Conservation (phyloP, 2,329 filamentous ascomycete genomes). For the Xylariaceae sp. region DNA sequence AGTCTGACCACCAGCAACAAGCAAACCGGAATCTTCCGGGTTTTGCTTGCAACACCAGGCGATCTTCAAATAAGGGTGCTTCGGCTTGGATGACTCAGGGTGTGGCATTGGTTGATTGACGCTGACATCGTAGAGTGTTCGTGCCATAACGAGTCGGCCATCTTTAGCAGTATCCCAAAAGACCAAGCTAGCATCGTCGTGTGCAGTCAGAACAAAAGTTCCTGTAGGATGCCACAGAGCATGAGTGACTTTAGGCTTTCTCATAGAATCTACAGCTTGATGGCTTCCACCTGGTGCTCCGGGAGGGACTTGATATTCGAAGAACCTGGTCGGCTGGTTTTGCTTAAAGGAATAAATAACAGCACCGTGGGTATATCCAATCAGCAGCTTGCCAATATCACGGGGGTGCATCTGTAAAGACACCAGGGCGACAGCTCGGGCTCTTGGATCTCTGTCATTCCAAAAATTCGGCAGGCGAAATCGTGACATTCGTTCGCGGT, state of each 20-base stretch:
- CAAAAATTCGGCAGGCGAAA: constrained; percentile 90
- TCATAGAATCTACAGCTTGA: constrained; percentile 62
- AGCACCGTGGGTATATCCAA: constrained; percentile 88
- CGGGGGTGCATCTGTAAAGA: constrained; percentile 85
- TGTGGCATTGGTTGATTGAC: constrained; percentile 69
- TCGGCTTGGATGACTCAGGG: constrained; percentile 61
- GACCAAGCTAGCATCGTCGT: constrained; percentile 90
- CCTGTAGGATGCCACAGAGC: constrained; percentile 95
- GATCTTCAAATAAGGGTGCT: constrained; percentile 78
- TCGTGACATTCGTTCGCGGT: constrained; percentile 74
- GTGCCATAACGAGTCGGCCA: constrained; percentile 79
- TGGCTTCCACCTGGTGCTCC: constrained; percentile 86
- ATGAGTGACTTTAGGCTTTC: constrained; percentile 78
- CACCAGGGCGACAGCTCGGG: constrained; percentile 67
- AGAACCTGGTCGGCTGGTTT: constrained; percentile 76
- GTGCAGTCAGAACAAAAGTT: constrained; percentile 83
- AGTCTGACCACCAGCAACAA: constrained; percentile 82
- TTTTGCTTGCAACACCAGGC: constrained; percentile 95
- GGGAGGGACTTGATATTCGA: constrained; percentile 80
- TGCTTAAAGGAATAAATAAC: constrained; percentile 96
- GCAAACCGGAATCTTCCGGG: constrained; percentile 86
- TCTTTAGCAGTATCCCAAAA: constrained; percentile 90
- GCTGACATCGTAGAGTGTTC: constrained; percentile 76
- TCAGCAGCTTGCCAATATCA: constrained; percentile 88
- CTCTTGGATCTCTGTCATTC: constrained; percentile 72